A percentile compares a stretch with the other conserved stretches of the same genome.
Evolutionary conservation across 495 filamentous ascomycete species (phyloP).

Genomic region (Podospora tetraspora): DNA sequence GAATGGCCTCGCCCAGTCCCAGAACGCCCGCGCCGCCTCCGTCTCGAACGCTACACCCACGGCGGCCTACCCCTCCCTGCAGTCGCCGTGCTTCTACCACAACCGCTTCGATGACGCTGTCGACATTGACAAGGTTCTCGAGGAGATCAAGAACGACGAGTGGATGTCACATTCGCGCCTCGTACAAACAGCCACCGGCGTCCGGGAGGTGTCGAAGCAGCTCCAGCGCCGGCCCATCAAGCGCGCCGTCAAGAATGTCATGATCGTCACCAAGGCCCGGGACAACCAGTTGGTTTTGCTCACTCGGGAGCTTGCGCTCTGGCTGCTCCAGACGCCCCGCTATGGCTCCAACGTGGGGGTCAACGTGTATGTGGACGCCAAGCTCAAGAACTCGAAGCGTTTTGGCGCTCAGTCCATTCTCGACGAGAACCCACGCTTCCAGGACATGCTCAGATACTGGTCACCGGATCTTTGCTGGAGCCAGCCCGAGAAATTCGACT

Average conservation of each 20-base stretch:
- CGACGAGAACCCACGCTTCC: conserved; percentile 63
- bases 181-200: conserved; percentile 89
- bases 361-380: conserved; percentile 91
- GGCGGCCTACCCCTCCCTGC: conserved; percentile 61
- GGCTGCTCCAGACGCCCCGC: conserved; percentile 77
- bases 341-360: conserved; percentile 75
- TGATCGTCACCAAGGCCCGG: conserved; percentile 95
- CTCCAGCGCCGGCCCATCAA: conserved; percentile 83
- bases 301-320: conserved; percentile 79
- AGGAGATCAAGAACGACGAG: conserved; percentile 88
- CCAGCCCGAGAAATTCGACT: conserved; percentile 82
- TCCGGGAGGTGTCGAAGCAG: conserved; percentile 91
- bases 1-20: conserved; percentile 51
- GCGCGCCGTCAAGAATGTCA: conserved; percentile 79
- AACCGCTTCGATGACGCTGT: conserved; percentile 93
- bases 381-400: conserved; percentile 76
- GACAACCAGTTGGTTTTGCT: conserved; percentile 83
- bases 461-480: conserved; percentile 89
- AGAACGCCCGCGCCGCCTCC: conserved; percentile 30
- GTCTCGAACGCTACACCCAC: conserved; percentile 43
- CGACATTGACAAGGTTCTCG: conserved; percentile 88
- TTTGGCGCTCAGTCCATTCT: conserved; percentile 74
- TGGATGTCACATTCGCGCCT: conserved; percentile 86
- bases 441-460: conserved; percentile 85
- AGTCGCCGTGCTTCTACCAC: conserved; percentile 96